phyloP scores from a whole-genome alignment of 2,329 filamentous ascomycete genomes.

The Paramyrothecium roridum region DNA sequence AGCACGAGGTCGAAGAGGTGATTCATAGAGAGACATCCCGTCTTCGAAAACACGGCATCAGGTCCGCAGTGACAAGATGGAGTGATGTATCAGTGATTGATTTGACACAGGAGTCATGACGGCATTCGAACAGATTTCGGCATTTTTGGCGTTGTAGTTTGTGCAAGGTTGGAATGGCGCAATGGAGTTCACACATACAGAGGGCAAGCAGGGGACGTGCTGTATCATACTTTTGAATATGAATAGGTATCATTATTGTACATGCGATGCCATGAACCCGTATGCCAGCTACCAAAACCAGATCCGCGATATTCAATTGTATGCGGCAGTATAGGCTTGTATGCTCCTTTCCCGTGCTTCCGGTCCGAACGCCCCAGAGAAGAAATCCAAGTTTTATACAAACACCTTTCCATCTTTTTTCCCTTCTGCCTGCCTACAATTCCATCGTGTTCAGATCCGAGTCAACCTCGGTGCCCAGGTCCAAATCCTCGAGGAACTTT shows the following conservation, averaged over 20 bases:
- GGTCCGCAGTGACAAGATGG: slow-evolving; percentile 15
- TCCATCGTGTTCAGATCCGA: slow-evolving; percentile 39
- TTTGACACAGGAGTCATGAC: slow-evolving; percentile 20
- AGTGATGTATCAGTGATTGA: slow-evolving; percentile 31
- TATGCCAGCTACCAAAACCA: too few species aligned
- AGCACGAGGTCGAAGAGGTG: slow-evolving; percentile 19
- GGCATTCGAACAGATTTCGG: background rate
- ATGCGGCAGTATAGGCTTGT: too few species aligned
- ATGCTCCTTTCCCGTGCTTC: background rate
- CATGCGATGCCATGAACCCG: background rate
- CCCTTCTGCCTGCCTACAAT: slow-evolving; percentile 35
- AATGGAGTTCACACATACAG: too few species aligned
- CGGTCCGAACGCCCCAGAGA: background rate
- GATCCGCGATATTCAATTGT: too few species aligned
- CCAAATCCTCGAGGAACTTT: slow-evolving; percentile 72
- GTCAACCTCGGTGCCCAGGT: slow-evolving; percentile 79
- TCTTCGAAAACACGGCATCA: slow-evolving; percentile 10
- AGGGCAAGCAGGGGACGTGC: too few species aligned
- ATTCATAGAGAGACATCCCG: slow-evolving; percentile 14
- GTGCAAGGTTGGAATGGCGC: too few species aligned
- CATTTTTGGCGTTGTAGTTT: background rate
- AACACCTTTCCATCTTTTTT: background rate
- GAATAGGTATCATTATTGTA: background rate
- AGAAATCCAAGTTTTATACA: background rate
- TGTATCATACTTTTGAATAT: background rate